Evolutionary conservation across 352 stramenopile genomes (phyloP).

Genomic region (Pythium insidiosum): DNA sequence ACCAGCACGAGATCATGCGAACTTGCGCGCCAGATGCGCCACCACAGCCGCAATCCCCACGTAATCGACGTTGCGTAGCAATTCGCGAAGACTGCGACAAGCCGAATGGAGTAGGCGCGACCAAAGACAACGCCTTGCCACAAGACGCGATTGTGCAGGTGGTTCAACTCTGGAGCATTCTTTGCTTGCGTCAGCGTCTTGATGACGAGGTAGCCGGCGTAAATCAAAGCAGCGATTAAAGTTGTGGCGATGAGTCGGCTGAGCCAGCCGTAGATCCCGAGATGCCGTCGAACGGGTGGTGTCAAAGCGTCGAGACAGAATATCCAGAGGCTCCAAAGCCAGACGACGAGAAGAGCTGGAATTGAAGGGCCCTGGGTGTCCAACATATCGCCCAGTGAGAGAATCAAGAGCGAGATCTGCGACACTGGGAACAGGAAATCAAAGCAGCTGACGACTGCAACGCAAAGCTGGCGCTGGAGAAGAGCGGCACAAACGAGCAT

Average conservation of each 20-base stretch:
- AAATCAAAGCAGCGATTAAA: not conserved
- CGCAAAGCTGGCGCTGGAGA: slow-evolving; percentile 9
- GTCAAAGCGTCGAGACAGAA: slow-evolving; percentile 6
- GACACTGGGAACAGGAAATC: slow-evolving; percentile 13
- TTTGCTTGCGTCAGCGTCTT: too few relatives aligned
- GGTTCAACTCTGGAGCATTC: too few relatives aligned
- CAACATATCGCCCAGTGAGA: slow-evolving; percentile 14
- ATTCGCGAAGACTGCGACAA: slow-evolving; percentile 8
- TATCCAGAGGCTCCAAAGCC: slow-evolving; percentile 8
- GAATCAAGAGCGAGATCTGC: slow-evolving; percentile 8
- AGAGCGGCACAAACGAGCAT: not conserved
- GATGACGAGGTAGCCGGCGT: slow-evolving; percentile 6
- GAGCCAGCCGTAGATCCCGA: not conserved
- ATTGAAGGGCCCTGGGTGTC: not conserved
- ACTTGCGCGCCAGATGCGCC: not conserved
- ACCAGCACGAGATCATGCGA: slow-evolving; percentile 2
- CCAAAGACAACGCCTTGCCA: not conserved
- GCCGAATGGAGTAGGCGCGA: not conserved
- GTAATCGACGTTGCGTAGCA: not conserved
- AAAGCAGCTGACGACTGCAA: slow-evolving; percentile 9
- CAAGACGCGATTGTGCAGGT: slow-evolving; percentile 5
- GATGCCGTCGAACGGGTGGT: not conserved
- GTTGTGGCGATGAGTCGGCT: not conserved
- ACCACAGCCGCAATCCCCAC: slow-evolving; percentile 1
- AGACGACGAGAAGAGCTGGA: slow-evolving; percentile 1